These are phyloP conservation scores for Galeopsis tetrahit DNA, from an alignment of 257 asterid species.

Conservation along the genomic window DNA sequence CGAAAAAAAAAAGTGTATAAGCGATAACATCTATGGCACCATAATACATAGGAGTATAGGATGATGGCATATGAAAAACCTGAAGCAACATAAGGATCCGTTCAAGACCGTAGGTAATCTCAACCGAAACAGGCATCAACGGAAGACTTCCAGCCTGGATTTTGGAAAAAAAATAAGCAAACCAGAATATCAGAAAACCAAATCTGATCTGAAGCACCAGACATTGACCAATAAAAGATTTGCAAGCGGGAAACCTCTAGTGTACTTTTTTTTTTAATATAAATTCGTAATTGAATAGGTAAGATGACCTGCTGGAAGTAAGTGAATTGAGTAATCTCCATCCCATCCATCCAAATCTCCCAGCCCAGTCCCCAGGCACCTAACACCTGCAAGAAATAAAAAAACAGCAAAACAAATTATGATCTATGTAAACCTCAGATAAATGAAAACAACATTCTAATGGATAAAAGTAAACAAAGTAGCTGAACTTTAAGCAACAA, in stretches of 20 bases:
- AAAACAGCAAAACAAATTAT: constrained; percentile 30
- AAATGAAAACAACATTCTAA: constrained; percentile 1
- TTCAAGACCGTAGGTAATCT: constrained; percentile 97
- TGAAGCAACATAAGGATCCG: constrained; percentile 98
- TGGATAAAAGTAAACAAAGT: constrained; percentile 7
- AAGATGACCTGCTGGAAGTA: constrained; percentile 93
- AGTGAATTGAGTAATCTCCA: constrained; percentile 99
- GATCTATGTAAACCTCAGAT: constrained; percentile 18
- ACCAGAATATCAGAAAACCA: constrained; percentile 25
- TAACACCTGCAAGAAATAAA: constrained; percentile 70
- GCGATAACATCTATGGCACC: constrained; percentile 30
- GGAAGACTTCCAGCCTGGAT: constrained; percentile 94
- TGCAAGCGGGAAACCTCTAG: constrained; percentile 14
- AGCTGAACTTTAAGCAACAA: constrained; percentile 25
- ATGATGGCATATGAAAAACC: constrained; percentile 52
- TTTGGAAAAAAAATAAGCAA: constrained; percentile 29
- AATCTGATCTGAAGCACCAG: constrained; percentile 21
- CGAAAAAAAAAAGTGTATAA: constrained; percentile 33
- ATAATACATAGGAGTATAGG: constrained; percentile 27
- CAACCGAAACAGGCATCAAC: constrained; percentile 88
- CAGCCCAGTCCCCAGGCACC: constrained; percentile 99
- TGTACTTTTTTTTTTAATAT: constrained; percentile 30
- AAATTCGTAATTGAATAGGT: constrained; percentile 21
- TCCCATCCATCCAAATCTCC: constrained; percentile 99
- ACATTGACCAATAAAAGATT: constrained; percentile 20